Evolutionary conservation across 345 rosid genomes (phyloP), one percentile per base, ranked within the genome.

Genomic region (Noccaea bulbosa): DNA sequence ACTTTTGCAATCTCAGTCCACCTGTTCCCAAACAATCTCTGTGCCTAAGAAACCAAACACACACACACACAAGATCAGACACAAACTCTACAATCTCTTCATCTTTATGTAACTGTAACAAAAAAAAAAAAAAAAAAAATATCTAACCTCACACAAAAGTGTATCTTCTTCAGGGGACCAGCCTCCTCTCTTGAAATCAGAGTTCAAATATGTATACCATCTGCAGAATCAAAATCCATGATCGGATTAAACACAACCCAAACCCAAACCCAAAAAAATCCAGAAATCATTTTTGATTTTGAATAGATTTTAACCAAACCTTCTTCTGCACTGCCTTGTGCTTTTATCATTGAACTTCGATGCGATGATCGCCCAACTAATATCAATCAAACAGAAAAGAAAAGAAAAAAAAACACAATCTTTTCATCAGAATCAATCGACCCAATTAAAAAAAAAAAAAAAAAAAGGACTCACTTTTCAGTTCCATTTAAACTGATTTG

Each of bases 1-100:
- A 91, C 96, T 86, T 94, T 94, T 60, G 99, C 98, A 33, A 94
- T 94, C 81, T 94, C 98, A 32, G 97, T 94, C 99, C 99, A 94
- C 80, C 97, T 85, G 77, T 94, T 94, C 33, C 99, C 99, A 67
- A 86, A 91, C 73, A 91, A 74, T 76, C 84, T 88, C 67, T 94
- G 99, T 27, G 99, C 98, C 99, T 94, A 83, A 0, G 5, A 64
- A 76, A 82, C 67, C 71, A 72, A 46, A 51, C 59, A 60, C 58
- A 73, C 59, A 60, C 58, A 73, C 1, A 67, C 4, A 27, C 30
- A 70, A 32, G 50, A 76, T 63, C 57, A 70, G 38, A 33, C 52
- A 51, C 67, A 77, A 27, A 65, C 54, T 8, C 14, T 41, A 46
- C 0, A 5, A 37, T 4, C 5, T 38, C 44, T 62, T 24, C 32